Base-by-base conservation (phyloP, 1,284 basidiomycete species). In the Leccinum variabile region DNA sequence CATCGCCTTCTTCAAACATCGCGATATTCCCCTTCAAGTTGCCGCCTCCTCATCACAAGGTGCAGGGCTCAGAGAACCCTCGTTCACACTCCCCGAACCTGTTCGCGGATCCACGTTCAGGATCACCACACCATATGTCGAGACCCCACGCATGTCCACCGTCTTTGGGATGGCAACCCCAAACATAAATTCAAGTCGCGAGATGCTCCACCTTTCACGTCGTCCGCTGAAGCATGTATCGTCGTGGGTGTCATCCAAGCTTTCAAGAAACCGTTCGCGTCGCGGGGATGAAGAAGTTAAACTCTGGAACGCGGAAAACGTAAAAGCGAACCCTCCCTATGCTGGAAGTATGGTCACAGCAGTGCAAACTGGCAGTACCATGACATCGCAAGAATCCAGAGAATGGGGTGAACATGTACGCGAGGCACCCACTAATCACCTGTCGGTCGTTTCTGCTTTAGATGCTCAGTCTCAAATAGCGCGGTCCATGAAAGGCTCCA, bases 1-100 rank as follows among this genome's bases (percentile, higher is more conserved):
- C 50, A 71, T 75, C 37, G 75, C 81, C 33, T 85, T 90, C 70
- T 78, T 83, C 54, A 65, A 33, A 28, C 54, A 65, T 52, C 57
- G 63, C 37, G 50, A 65, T 33, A 59, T 32, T 41, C 54, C 61
- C 30, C 57, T 59, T 30, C 30, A 30, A 30, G 30, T 30, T 49
- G 63, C 49, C 14, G 1, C 30, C 10, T 30, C 50, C 14, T 16
- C 60, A 22, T 9, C 22, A 22, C 18, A 18, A 18, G 18, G 41
- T 35, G 30, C 37, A 59, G 59, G 49, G 35, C n/a, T 8, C 22
- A 56, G 13, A 44, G 63, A 62, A 32, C 2, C 28, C 28, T 7
- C 33, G 13, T 64, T 66, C 58, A 71, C 54, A 30, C 70, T 73
- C 39, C 74, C 75, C 1, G 59, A 67, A 68, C 64, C 65, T 41